Conservation (phyloP, 441 rosid genomes). For the Mallotus repandus region DNA sequence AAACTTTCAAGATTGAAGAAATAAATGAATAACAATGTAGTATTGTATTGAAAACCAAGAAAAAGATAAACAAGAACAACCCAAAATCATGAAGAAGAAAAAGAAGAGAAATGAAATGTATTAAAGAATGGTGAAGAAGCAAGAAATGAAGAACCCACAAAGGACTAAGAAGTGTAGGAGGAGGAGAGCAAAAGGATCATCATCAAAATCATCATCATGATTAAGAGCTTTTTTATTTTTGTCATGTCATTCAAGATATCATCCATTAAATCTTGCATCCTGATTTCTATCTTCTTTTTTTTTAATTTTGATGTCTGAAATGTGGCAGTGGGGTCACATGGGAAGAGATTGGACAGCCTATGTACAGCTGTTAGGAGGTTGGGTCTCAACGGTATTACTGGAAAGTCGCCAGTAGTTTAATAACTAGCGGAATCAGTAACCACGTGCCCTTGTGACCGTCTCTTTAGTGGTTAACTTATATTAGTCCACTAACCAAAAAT, state of each 20-base stretch:
- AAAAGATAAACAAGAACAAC: neutral
- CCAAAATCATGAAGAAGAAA: slow-evolving; percentile 3
- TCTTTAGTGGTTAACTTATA: slow-evolving; percentile 27
- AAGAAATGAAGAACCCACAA: slow-evolving; percentile 4
- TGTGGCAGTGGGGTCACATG: slow-evolving; percentile 51
- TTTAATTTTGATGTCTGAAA: slow-evolving; percentile 3
- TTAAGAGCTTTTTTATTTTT: neutral
- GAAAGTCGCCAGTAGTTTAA: slow-evolving; percentile 57
- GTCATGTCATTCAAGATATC: neutral
- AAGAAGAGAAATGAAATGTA: neutral
- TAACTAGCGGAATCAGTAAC: slow-evolving; percentile 50
- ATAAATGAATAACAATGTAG: neutral
- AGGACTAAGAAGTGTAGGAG: neutral
- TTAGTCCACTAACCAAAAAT: slow-evolving; percentile 22
- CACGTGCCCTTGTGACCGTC: slow-evolving; percentile 75
- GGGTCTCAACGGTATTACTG: slow-evolving; percentile 69
- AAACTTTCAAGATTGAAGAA: neutral
- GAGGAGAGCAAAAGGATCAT: neutral
- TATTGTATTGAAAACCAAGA: neutral
- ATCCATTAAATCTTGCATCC: slow-evolving; percentile 14
- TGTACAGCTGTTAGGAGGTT: slow-evolving; percentile 61
- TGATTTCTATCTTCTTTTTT: slow-evolving; percentile 22
- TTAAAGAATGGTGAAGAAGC: neutral
- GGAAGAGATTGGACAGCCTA: slow-evolving; percentile 71
- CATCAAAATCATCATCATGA: neutral